phyloP scores from a whole-genome alignment of 1,139 yeast genomes.

The Candida labiduridarum region DNA sequence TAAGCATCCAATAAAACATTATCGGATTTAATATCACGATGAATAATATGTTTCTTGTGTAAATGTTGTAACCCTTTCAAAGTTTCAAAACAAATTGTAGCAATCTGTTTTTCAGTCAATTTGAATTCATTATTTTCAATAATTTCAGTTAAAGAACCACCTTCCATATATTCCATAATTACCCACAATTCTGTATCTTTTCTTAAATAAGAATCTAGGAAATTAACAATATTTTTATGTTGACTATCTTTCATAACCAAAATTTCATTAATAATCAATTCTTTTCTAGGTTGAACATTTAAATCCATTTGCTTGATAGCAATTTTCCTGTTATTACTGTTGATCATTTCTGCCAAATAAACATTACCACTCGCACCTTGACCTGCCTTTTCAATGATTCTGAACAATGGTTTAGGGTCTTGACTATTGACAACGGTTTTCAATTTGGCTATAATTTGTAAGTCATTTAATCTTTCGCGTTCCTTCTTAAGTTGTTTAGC shows the following conservation, averaged over 20 bases:
- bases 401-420: constrained; percentile 85
- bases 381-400: constrained; percentile 93
- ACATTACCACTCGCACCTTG: constrained; percentile 99
- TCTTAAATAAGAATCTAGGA: constrained; percentile 47
- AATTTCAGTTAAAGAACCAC: constrained; percentile 77
- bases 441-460: constrained; percentile 82
- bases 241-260: constrained; percentile 53
- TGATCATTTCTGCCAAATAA: constrained; percentile 75
- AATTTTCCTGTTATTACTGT: constrained; percentile 45
- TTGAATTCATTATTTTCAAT: constrained; percentile 76
- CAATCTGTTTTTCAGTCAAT: constrained; percentile 95
- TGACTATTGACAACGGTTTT: constrained; percentile 79
- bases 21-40: constrained; percentile 94
- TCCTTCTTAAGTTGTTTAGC: constrained; percentile 56
- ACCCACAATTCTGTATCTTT: constrained; percentile 71
- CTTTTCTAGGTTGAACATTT: constrained; percentile 92
- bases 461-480: constrained; percentile 78
- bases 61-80: constrained; percentile 81
- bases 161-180: constrained; percentile 95
- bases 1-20: constrained; percentile 78
- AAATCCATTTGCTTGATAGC: constrained; percentile 97
- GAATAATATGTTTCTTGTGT: constrained; percentile 93
- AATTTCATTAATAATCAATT: constrained; percentile 68
- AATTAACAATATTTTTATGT: constrained; percentile 50
- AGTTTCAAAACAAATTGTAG: constrained; percentile 93